These are phyloP conservation scores for Sporisorium iseilematis-ciliati DNA, from an alignment of 1,284 basidiomycete species.

Conservation along the genomic window DNA sequence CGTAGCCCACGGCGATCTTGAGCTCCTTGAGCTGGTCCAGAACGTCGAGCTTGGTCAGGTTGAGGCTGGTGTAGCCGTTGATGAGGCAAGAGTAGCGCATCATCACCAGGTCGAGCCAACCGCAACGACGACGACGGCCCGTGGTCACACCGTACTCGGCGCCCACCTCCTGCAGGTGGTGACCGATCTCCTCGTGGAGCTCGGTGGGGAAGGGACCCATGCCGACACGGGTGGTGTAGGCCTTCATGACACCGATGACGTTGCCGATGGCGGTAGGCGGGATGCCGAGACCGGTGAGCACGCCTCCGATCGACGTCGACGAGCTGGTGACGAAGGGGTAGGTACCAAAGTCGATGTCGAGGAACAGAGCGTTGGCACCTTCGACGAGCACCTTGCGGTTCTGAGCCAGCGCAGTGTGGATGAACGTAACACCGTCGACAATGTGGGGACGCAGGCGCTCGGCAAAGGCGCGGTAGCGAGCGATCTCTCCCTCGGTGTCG, in stretches of 20 bases:
- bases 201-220: slow-evolving; percentile 98
- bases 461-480: slow-evolving; percentile 88
- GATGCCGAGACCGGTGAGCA: slow-evolving; percentile 94
- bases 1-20: slow-evolving; percentile 87
- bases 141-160: slow-evolving; percentile 92
- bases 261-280: slow-evolving; percentile 87
- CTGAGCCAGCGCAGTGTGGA: slow-evolving; percentile 80
- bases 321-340: slow-evolving; percentile 98
- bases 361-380: slow-evolving; percentile 97
- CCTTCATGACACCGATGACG: slow-evolving; percentile 93
- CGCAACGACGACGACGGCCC: slow-evolving; percentile 89
- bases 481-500: slow-evolving; percentile 95
- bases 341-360: slow-evolving; percentile 97
- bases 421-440: slow-evolving; percentile 85
- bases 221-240: slow-evolving; percentile 96
- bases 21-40: slow-evolving; percentile 88
- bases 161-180: slow-evolving; percentile 92
- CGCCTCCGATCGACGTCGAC: slow-evolving; percentile 90
- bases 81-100: slow-evolving; percentile 91
- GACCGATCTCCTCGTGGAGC: slow-evolving; percentile 86
- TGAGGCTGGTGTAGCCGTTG: slow-evolving; percentile 94
- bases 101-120: slow-evolving; percentile 97
- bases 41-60: slow-evolving; percentile 96
- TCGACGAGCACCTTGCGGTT: slow-evolving; percentile 91
- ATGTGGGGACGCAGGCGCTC: slow-evolving; percentile 88